These are phyloP conservation scores for Asterophora lycoperdoides DNA, from an alignment of 768 basidiomycete species.

Conservation along the genomic window DNA sequence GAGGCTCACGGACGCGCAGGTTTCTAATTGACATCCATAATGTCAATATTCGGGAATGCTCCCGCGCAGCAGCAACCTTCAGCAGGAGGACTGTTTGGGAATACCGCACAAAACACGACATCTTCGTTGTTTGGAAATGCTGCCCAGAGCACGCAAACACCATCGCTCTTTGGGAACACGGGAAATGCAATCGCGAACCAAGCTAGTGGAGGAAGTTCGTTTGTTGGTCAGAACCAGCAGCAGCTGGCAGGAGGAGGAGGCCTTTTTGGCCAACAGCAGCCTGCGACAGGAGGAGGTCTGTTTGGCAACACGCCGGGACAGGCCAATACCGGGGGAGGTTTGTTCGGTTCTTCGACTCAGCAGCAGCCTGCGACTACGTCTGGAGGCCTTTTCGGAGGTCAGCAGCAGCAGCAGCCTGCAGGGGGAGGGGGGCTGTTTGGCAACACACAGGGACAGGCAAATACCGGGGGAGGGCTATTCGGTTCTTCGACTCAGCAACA, in stretches of 20 bases:
- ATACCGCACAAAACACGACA: slow-evolving; percentile 12
- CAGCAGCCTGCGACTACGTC: slow-evolving; percentile 13
- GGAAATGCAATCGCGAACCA: slow-evolving; percentile 8
- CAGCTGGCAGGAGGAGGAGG: slow-evolving; percentile 17
- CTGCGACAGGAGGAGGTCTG: slow-evolving; percentile 17
- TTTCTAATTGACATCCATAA: slow-evolving; percentile 3
- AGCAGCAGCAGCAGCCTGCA: slow-evolving; percentile 7
- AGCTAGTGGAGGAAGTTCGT: slow-evolving; percentile 10
- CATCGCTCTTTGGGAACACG: slow-evolving; percentile 16
- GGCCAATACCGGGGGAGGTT: slow-evolving; percentile 16
- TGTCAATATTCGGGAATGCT: slow-evolving; percentile 20
- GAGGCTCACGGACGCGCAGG: not conserved
- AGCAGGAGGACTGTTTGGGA: slow-evolving; percentile 28
- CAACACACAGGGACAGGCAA: slow-evolving; percentile 13
- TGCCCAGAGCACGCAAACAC: slow-evolving; percentile 11
- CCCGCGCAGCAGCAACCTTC: slow-evolving; percentile 19
- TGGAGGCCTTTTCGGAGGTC: slow-evolving; percentile 19
- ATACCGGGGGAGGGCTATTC: slow-evolving; percentile 23
- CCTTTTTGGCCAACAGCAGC: slow-evolving; percentile 23
- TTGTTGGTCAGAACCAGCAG: slow-evolving; percentile 14
- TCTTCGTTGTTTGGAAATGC: slow-evolving; percentile 13
- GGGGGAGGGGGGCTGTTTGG: slow-evolving; percentile 24
- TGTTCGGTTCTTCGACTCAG: slow-evolving; percentile 22
- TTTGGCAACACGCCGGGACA: slow-evolving; percentile 21
- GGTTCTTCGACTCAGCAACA: slow-evolving; percentile 15